A percentile compares a stretch with the other conserved stretches of the same genome.
phyloP scores from a whole-genome alignment of 1,284 basidiomycete genomes.

The Gomphus sp. region DNA sequence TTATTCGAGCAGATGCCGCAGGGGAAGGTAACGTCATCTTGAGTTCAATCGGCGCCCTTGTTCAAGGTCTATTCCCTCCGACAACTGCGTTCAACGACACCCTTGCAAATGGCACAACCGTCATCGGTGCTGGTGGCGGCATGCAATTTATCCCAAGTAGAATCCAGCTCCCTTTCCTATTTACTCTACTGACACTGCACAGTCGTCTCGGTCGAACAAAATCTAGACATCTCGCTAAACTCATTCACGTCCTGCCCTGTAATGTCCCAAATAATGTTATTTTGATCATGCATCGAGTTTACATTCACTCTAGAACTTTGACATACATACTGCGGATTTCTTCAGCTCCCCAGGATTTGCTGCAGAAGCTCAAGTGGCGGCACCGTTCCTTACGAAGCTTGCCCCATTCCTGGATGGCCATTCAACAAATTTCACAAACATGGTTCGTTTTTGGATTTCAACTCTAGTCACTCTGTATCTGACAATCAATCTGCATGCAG shows the following conservation, averaged over 20 bases:
- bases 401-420: conserved; percentile 64
- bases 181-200: not conserved
- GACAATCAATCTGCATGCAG: conserved; percentile 22
- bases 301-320: conserved; percentile 38
- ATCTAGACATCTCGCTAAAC: conserved; percentile 75
- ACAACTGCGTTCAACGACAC: conserved; percentile 55
- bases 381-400: conserved; percentile 56
- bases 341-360: conserved; percentile 59
- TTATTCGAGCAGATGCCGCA: conserved; percentile 72
- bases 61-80: conserved; percentile 76
- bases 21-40: conserved; percentile 80
- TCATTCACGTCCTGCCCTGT: conserved; percentile 79
- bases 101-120: conserved; percentile 68
- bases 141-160: conserved; percentile 68
- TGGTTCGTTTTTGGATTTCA: conserved; percentile 28
- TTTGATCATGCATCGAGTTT: not conserved
- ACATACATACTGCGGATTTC: conserved; percentile 49
- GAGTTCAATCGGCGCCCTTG: conserved; percentile 67
- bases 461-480: not conserved
- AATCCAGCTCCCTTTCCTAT: conserved; percentile 23
- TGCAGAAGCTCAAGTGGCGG: conserved; percentile 41
- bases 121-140: conserved; percentile 71
- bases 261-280: conserved; percentile 17
- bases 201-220: conserved; percentile 76
- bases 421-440: conserved; percentile 58